Conservation (phyloP, 768 basidiomycete genomes). For the Leccinum imitatum region DNA sequence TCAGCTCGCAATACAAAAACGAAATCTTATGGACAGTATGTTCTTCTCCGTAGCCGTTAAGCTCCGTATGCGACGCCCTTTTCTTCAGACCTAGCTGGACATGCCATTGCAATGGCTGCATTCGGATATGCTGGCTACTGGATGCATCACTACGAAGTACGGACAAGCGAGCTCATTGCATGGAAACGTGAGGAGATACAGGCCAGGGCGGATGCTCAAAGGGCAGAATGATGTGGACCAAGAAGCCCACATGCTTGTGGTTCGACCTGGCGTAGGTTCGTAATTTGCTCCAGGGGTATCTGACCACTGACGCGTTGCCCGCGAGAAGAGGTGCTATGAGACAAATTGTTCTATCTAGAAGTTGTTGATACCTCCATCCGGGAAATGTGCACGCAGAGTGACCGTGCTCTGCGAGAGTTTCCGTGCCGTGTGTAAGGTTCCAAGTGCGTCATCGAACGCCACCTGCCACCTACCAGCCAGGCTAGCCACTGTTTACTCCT, state of each 20-base stretch:
- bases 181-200: slow-evolving; percentile 64
- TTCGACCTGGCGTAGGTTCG: slow-evolving; percentile 23
- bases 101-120: slow-evolving; percentile 62
- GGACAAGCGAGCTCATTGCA: slow-evolving; percentile 59
- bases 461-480: background rate
- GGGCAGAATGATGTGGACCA: slow-evolving; percentile 24
- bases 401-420: background rate
- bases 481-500: too few relatives aligned
- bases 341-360: slow-evolving; percentile 21
- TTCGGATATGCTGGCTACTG: slow-evolving; percentile 79
- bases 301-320: slow-evolving; percentile 6
- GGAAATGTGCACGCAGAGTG: background rate
- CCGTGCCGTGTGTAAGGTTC: background rate
- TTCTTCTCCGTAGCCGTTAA: slow-evolving; percentile 15
- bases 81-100: slow-evolving; percentile 65
- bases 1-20: slow-evolving; percentile 83
- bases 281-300: slow-evolving; percentile 6
- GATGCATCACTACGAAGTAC: slow-evolving; percentile 64
- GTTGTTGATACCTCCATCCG: slow-evolving; percentile 6
- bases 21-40: slow-evolving; percentile 80
- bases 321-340: slow-evolving; percentile 9
- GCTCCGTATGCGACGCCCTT: background rate
- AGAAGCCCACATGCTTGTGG: background rate
- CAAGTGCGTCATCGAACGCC: slow-evolving; percentile 1
- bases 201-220: slow-evolving; percentile 36